Base-by-base conservation (phyloP, 1,284 basidiomycete species). In the Tausonia pullulans region DNA sequence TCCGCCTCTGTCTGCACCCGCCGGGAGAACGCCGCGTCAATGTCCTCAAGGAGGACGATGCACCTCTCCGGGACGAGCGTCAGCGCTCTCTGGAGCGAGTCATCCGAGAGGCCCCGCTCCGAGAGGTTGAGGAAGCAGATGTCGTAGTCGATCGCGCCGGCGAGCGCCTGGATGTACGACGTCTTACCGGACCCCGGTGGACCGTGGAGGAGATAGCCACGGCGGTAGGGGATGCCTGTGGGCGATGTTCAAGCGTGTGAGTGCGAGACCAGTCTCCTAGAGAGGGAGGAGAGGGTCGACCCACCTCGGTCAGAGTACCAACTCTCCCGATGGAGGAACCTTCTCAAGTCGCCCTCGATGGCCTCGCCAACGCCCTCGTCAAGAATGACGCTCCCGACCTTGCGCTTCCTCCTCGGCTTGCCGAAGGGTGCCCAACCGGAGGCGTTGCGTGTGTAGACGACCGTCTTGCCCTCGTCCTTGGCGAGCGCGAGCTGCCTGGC, bases 141-240 rank as follows among this genome's bases (percentile, higher is more conserved):
- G 76, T 98, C 94, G 79, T 98, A 97, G 64, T 84, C 86, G 43
- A 98, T 78, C 14, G 85, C 84, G 10, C 95, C 96, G 8, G 96
- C 96, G 7, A 98, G 82, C 3, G 96, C 94, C 74, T 97, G 94
- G 70, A 98, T 98, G 78, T 94, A 98, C 0, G 93, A 98, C 1
- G 94, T 95, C 77, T 99, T 99, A 63, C 96, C 96, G 0, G 92
- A 96, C 27, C 96, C 96, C 0, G 96, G 96, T 16, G 96, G 94
- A 6, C 96, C 96, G 72, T 98, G 85, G 10, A 98, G 79, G 14
- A 99, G 82, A 75, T 98, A 98, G 49, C 96, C 96, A 70, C 96
- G 82, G 41, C 96, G 85, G 74, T 98, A 99, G 0, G 96, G 96
- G 66, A 99, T 98, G 41, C 95, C 94, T 93, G 68, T n/a, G 3